Evolutionary conservation across 495 filamentous ascomycete species (phyloP).

Genomic region (Xylaria scruposa): DNA sequence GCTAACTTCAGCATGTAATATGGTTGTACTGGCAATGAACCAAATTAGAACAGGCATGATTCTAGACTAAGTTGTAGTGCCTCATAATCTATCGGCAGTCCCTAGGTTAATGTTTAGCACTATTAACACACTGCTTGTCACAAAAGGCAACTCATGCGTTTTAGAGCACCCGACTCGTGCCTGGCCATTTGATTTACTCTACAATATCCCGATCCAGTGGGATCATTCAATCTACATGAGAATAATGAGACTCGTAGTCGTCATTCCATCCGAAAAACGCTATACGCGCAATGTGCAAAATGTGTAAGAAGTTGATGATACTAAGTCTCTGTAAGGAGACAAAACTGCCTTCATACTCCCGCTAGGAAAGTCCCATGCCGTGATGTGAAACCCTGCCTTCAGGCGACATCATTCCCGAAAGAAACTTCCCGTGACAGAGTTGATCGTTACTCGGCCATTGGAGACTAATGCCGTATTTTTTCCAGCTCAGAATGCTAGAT

Average conservation of each 20-base stretch:
- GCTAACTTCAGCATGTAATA: neutral
- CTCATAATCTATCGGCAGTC: neutral
- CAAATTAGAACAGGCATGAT: neutral
- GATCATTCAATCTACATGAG: slow-evolving; percentile 24
- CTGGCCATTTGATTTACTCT: slow-evolving; percentile 20
- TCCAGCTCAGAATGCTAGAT: slow-evolving; percentile 10
- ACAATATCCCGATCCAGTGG: slow-evolving; percentile 16
- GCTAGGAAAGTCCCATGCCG: neutral
- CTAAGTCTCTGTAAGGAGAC: neutral
- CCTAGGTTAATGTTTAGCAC: neutral
- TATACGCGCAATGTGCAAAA: slow-evolving; percentile 20
- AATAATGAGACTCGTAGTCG: slow-evolving; percentile 4
- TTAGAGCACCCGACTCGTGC: slow-evolving; percentile 2
- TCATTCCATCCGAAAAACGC: slow-evolving; percentile 14
- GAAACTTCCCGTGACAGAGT: neutral
- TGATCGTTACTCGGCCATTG: neutral
- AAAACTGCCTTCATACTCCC: neutral
- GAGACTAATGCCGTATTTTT: neutral
- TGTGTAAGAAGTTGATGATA: neutral
- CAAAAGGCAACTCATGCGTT: neutral
- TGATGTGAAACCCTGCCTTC: slow-evolving; percentile 12
- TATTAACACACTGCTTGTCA: neutral
- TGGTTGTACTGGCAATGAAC: neutral
- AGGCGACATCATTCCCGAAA: neutral
- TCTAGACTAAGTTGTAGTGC: neutral